Conservation (phyloP, 108 stramenopile genomes). For the Cylindrotheca fusiformis region DNA sequence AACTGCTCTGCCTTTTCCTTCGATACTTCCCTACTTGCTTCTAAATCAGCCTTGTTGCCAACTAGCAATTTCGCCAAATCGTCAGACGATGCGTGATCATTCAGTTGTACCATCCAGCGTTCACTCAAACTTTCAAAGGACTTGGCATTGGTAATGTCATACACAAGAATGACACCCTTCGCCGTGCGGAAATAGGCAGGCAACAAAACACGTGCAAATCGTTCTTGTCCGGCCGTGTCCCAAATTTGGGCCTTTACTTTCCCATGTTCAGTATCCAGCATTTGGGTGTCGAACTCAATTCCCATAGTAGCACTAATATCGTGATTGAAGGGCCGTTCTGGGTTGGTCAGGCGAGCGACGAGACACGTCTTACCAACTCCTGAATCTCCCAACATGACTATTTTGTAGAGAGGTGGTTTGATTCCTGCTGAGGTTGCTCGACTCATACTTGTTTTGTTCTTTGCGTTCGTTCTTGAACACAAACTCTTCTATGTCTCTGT, state of each 20-base stretch:
- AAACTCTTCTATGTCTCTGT: too few relatives aligned
- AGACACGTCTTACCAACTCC: slow-evolving; percentile 90
- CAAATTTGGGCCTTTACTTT: slow-evolving; percentile 94
- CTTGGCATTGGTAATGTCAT: slow-evolving; percentile 85
- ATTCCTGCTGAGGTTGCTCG: slow-evolving; percentile 78
- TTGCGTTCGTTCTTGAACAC: too few relatives aligned
- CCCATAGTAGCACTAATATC: slow-evolving; percentile 93
- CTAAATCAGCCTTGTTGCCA: slow-evolving; percentile 88
- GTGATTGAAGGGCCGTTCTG: slow-evolving; percentile 84
- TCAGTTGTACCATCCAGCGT: slow-evolving; percentile 86
- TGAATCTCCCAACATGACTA: slow-evolving; percentile 92
- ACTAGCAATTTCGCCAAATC: slow-evolving; percentile 84
- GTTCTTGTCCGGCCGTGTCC: slow-evolving; percentile 93
- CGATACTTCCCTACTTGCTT: slow-evolving; percentile 67
- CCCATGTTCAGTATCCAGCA: slow-evolving; percentile 87
- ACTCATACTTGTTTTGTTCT: slow-evolving; percentile 28
- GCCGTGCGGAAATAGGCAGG: slow-evolving; percentile 93
- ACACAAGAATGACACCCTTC: slow-evolving; percentile 89
- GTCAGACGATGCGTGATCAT: slow-evolving; percentile 81
- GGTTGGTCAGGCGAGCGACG: slow-evolving; percentile 84
- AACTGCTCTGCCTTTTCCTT: slow-evolving; percentile 75
- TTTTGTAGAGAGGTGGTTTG: slow-evolving; percentile 91
- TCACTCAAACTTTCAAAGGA: slow-evolving; percentile 73
- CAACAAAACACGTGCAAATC: slow-evolving; percentile 85
- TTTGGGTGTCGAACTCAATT: slow-evolving; percentile 93